These are phyloP conservation scores for Pseudognaphalium luteoalbum DNA, from an alignment of 129 eudicot genomes.

Conservation along the genomic window DNA sequence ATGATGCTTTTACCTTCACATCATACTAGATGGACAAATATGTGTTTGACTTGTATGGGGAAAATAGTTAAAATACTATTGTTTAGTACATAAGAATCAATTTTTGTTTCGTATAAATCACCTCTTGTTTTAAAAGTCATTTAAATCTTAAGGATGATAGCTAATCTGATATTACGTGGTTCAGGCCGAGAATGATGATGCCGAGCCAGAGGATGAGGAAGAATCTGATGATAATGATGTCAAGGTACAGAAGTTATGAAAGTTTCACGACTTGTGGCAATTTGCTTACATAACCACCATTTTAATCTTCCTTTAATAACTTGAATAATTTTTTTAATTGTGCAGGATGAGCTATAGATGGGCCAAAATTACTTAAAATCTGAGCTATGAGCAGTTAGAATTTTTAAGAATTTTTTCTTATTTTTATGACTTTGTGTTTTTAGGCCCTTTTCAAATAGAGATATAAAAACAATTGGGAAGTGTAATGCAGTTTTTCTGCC, in stretches of 20 bases:
- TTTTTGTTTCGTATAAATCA: too few relatives aligned
- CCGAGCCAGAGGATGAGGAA: conserved; percentile 16
- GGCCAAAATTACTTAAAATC: background rate
- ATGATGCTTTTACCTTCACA: background rate
- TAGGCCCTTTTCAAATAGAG: background rate
- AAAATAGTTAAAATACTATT: too few relatives aligned
- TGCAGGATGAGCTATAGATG: conserved; percentile 72
- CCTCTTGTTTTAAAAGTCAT: background rate
- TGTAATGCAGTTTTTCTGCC: conserved; percentile 20
- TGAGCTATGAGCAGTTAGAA: background rate
- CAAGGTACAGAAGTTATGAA: conserved; percentile 23
- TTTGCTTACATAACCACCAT: background rate
- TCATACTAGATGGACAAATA: background rate
- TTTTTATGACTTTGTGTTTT: background rate
- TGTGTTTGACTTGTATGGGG: background rate
- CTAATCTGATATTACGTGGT: background rate
- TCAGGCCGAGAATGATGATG: conserved; percentile 66
- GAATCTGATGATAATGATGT: conserved; percentile 40
- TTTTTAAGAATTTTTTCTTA: background rate
- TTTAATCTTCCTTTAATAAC: background rate
- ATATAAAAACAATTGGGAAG: conserved; percentile 5
- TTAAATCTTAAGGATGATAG: background rate
- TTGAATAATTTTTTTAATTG: background rate
- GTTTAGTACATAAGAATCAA: background rate
- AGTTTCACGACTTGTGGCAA: background rate